Evolutionary conservation across 2,329 filamentous ascomycete genomes (phyloP).

Genomic region (Bertia moriformis): DNA sequence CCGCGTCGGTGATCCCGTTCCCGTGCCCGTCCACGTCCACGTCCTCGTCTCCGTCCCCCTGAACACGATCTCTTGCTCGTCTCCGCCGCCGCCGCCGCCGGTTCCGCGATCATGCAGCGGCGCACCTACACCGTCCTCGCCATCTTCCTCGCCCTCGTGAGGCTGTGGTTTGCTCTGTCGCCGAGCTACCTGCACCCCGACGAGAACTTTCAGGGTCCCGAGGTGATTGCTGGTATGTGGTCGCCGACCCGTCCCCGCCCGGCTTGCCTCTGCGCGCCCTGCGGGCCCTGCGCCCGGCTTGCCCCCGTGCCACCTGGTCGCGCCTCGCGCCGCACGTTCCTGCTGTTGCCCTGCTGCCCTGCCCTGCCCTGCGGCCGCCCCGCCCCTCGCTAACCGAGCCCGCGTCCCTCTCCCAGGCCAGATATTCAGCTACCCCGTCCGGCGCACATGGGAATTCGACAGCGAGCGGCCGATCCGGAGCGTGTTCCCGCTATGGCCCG

Average conservation of each 20-base stretch:
- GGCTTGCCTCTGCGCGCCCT: too few species aligned
- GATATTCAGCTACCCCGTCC: constrained; percentile 82
- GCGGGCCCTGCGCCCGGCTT: too few species aligned
- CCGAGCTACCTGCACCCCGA: constrained; percentile 96
- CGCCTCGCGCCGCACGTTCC: too few species aligned
- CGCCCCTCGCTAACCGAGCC: too few species aligned
- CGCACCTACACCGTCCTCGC: constrained; percentile 73
- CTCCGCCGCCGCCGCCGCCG: neutral
- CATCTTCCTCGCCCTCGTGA: constrained; percentile 67
- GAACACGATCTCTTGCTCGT: too few species aligned
- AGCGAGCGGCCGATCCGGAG: constrained; percentile 78
- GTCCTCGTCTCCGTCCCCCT: too few species aligned
- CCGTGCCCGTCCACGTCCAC: too few species aligned
- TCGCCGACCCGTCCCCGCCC: too few species aligned
- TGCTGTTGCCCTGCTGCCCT: too few species aligned
- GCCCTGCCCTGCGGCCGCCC: too few species aligned
- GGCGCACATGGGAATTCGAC: constrained; percentile 92
- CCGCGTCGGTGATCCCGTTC: too few species aligned
- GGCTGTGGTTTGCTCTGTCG: constrained; percentile 84
- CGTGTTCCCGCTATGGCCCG: constrained; percentile 89
- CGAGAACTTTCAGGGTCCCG: constrained; percentile 96
- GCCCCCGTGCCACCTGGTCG: too few species aligned
- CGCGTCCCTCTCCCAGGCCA: constrained; percentile 54
- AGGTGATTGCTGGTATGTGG: constrained; percentile 80
- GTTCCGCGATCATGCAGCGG: constrained; percentile 60